Base-by-base conservation (phyloP, 2,329 filamentous ascomycete genomes). In the Pyricularia sp. region DNA sequence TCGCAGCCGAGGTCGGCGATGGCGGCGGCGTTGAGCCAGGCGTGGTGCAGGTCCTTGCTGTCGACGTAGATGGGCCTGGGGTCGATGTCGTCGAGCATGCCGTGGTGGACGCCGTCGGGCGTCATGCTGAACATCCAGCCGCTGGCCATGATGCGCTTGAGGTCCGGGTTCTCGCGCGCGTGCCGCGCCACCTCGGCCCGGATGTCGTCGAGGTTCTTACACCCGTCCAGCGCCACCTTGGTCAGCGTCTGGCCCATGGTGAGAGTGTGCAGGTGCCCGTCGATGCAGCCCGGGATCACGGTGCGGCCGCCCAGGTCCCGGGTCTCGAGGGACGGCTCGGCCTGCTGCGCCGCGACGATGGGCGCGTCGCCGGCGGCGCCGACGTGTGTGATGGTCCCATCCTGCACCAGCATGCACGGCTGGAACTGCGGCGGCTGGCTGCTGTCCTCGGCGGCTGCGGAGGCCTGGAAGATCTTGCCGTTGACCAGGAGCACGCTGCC, bases 81-180 rank as follows among this genome's bases (percentile, higher is more conserved):
- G 66, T 72, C 78, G 71, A 84, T 82, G 72, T 83, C 81, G 72
- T 87, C 85, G 9, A 88, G 75, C 77, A 83, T 81, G 65, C 77
- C 80, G 0, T 84, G 80, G 59, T 83, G 76, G 0, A 84, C 83
- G 61, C 80, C 77, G n/a, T 78, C 79, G 58, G 81, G 77, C 1
- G 84, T 86, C 83, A 85, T 86, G 31, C 75, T 79, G 72, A 86
- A 83, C 83, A 86, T 86, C 84, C 84, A 88, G 3, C 83, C 82
- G 70, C 81, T 81, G 71, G 82, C 83, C 70, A 86, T 72, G 25
- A 88, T 83, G 42, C 85, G 79, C 25, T 80, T 74, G 11, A 79
- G 77, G 2, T 78, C 73, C 0, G 84, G 83, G 70, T 86, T 76
- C 3, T 78, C 77, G 10, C 71, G 74, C 4, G 84, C 84, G 71